These are phyloP conservation scores for Epithele typhae DNA, from an alignment of 768 basidiomycete species.

Conservation along the genomic window DNA sequence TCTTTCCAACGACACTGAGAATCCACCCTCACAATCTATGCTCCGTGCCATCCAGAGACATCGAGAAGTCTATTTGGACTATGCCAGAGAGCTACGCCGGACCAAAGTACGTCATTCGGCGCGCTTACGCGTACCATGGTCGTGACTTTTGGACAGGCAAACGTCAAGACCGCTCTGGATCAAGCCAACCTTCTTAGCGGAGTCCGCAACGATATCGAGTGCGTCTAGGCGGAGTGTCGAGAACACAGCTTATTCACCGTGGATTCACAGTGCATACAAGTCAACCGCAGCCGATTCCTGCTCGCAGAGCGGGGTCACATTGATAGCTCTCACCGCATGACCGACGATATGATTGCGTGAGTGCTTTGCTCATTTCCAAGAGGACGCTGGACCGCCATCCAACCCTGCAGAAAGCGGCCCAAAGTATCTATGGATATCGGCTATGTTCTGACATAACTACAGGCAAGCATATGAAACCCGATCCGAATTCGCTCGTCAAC, in stretches of 20 bases:
- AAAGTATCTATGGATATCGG: too few species aligned
- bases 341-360: conserved; percentile 85
- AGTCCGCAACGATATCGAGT: conserved; percentile 97
- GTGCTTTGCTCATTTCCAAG: too few species aligned
- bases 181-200: conserved; percentile 85
- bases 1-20: conserved; percentile 63
- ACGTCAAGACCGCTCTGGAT: conserved; percentile 78
- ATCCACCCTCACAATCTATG: conserved; percentile 76
- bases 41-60: conserved; percentile 88
- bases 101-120: conserved; percentile 58
- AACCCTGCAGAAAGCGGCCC: too few species aligned
- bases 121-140: neutral
- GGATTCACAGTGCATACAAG: conserved; percentile 71
- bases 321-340: conserved; percentile 92
- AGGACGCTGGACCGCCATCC: too few species aligned
- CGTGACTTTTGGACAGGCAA: conserved; percentile 42
- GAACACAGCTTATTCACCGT: too few species aligned
- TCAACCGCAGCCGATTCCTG: conserved; percentile 78
- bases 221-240: conserved; percentile 20
- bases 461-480: conserved; percentile 98
- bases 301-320: conserved; percentile 86
- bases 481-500: conserved; percentile 84
- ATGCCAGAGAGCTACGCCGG: conserved; percentile 75
- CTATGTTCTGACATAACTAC: conserved; percentile 7
- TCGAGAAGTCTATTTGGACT: conserved; percentile 85